These are phyloP conservation scores for Uncinocarpus reesii DNA, from an alignment of 2,329 filamentous ascomycete genomes.

Conservation along the genomic window DNA sequence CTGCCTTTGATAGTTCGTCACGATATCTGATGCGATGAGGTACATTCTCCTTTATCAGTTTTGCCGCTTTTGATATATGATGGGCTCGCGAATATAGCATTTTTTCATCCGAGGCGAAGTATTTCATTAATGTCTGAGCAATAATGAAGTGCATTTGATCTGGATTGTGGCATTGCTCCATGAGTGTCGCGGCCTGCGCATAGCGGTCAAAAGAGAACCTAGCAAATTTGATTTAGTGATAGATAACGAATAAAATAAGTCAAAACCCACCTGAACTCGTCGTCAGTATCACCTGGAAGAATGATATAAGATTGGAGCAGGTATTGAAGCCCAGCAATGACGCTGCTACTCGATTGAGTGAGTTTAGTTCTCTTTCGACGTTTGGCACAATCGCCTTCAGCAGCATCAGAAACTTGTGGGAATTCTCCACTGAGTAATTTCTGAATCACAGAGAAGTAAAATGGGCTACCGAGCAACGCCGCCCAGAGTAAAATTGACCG, in stretches of 20 bases:
- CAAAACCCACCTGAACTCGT: conserved; percentile 54
- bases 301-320: conserved; percentile 72
- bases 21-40: conserved; percentile 55
- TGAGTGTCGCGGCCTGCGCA: conserved; percentile 58
- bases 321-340: conserved; percentile 64
- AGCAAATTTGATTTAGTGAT: conserved; percentile 7
- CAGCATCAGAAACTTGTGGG: conserved; percentile 45
- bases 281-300: conserved; percentile 70
- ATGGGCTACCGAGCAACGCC: conserved; percentile 67
- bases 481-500: conserved; percentile 78
- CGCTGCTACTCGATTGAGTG: conserved; percentile 53
- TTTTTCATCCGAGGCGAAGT: conserved; percentile 51
- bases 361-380: conserved; percentile 37
- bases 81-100: conserved; percentile 63
- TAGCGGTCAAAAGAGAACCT: conserved; percentile 84
- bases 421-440: conserved; percentile 67
- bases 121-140: conserved; percentile 67
- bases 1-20: conserved; percentile 67
- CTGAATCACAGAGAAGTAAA: conserved; percentile 73
- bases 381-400: conserved; percentile 28
- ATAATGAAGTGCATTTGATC: conserved; percentile 86
- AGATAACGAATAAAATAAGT: too few relatives aligned
- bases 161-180: conserved; percentile 57
- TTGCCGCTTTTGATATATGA: conserved; percentile 68
- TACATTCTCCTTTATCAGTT: conserved; percentile 61